Conservation (phyloP, 345 rosid genomes). For the Salix udensis region DNA sequence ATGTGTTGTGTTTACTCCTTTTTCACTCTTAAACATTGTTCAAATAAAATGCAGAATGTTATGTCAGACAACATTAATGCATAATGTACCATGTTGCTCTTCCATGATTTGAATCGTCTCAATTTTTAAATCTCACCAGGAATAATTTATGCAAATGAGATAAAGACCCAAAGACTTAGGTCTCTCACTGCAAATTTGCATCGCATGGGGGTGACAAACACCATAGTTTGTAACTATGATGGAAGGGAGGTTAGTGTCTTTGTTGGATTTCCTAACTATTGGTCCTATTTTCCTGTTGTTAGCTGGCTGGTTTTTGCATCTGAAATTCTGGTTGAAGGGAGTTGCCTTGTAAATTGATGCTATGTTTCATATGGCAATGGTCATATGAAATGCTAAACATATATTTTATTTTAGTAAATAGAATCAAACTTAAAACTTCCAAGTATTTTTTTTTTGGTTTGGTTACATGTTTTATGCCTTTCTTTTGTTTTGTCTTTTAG, state of each 20-base stretch:
- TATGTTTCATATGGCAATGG: too few species aligned
- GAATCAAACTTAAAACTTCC: too few species aligned
- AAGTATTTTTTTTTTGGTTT: too few species aligned
- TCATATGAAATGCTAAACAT: too few species aligned
- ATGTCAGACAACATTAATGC: too few species aligned
- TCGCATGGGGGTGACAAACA: conserved; percentile 92
- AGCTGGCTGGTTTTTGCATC: neutral
- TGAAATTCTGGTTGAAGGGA: too few species aligned
- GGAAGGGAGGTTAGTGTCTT: conserved; percentile 77
- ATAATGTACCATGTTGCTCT: neutral
- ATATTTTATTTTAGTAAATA: too few species aligned
- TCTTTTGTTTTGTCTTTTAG: conserved; percentile 26
- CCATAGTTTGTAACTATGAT: conserved; percentile 87
- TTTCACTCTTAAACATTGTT: too few species aligned
- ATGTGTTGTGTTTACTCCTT: too few species aligned
- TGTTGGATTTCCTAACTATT: neutral
- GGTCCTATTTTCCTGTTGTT: neutral
- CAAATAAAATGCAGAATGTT: too few species aligned
- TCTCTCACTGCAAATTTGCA: conserved; percentile 90
- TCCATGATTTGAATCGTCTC: neutral
- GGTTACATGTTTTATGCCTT: neutral
- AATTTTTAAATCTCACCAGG: conserved; percentile 45
- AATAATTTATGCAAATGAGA: conserved; percentile 82
- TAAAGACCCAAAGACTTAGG: conserved; percentile 74
- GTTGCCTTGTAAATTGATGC: too few species aligned